Base-by-base conservation (phyloP, 2,329 filamentous ascomycete species). In the Colletotrichum simmondsii region DNA sequence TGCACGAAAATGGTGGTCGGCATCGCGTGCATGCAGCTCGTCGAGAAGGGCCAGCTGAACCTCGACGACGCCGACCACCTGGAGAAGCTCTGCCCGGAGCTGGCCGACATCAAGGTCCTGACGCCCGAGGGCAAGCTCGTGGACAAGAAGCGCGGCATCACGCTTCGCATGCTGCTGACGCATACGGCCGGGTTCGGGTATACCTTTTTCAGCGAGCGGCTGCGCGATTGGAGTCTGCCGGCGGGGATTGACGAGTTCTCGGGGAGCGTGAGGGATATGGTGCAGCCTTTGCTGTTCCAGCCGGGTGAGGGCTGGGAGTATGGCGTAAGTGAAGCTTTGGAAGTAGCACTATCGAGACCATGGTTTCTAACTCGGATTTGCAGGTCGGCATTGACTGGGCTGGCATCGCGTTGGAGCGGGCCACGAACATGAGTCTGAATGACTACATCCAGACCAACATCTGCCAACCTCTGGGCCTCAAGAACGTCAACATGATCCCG, bases 241-340 rank as follows among this genome's bases (percentile, higher is more conserved):
- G 80, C 82, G 0, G 89, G 89, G 0, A 77, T 86, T 5, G 88
- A 92, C 68, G 91, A 92, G 77, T 89, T 92, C 76, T 86, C 86
- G 0, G 87, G 88, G 0, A 83, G 88, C 6, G 77, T 86, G 19
- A 83, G 84, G 37, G 90, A 90, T 28, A 82, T 92, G 56, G 76
- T 86, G 46, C 78, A 81, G 69, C 89, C 91, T 1, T 79, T 94
- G 19, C 78, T 92, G 1, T 90, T 91, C 75, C 90, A 93, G 75
- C 92, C 92, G 0, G 91, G 91, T 0, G 85, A 87, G 28, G 83
- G 83, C 3, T 93, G 90, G 88, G 85, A 89, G 69, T 93, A 93
- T 26, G 88, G 88, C 0, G 86, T 89, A 79, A 82, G 84, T 80
- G 8, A 11, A 11, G 3, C 1, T 3, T 4, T 3, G 75, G 16